Conservation (phyloP, 1,139 yeast genomes). For the Yamadazyma blattariae region DNA sequence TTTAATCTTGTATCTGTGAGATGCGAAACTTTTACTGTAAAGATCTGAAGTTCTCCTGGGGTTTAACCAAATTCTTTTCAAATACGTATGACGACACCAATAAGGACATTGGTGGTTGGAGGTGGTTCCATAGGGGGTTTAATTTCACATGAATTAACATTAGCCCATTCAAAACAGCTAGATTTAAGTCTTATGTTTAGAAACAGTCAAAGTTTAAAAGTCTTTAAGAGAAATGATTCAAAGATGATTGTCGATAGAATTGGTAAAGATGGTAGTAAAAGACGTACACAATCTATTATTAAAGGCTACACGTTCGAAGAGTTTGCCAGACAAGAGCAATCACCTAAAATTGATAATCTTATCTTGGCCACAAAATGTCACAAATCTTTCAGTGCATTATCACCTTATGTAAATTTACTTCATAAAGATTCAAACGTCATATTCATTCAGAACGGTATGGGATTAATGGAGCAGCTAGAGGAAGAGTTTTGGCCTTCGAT, state of each 20-base stretch:
- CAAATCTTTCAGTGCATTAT: slow-evolving; percentile 48
- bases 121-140: slow-evolving; percentile 17
- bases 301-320: slow-evolving; percentile 5
- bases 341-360: slow-evolving; percentile 44
- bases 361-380: slow-evolving; percentile 65
- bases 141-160: slow-evolving; percentile 12
- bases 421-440: slow-evolving; percentile 50
- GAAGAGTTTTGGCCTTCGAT: slow-evolving; percentile 52
- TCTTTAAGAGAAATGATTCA: slow-evolving; percentile 6
- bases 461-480: slow-evolving; percentile 55
- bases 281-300: slow-evolving; percentile 7
- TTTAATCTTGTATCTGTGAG: not conserved
- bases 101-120: slow-evolving; percentile 8
- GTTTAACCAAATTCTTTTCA: no score
- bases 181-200: slow-evolving; percentile 7
- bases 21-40: not conserved
- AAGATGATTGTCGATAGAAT: slow-evolving; percentile 19
- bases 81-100: no score
- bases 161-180: slow-evolving; percentile 4
- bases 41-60: no score
- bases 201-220: not conserved
- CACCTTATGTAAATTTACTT: slow-evolving; percentile 40
- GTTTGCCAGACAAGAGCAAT: not conserved
- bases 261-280: slow-evolving; percentile 8
- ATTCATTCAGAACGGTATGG: slow-evolving; percentile 79